These are phyloP conservation scores for Leccinum subgranulosum DNA, from an alignment of 768 basidiomycete genomes.

Conservation along the genomic window DNA sequence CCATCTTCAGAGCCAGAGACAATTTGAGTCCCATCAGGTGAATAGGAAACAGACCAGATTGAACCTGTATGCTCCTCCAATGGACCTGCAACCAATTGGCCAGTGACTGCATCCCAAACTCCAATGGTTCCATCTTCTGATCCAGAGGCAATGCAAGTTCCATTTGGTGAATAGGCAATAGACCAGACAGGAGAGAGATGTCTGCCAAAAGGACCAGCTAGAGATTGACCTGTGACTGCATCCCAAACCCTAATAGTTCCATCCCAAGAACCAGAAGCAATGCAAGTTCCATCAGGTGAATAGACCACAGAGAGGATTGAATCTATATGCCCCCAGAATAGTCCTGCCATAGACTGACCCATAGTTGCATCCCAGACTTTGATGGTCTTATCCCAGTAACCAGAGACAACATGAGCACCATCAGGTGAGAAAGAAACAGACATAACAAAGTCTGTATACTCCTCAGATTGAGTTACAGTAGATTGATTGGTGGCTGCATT, in stretches of 20 bases:
- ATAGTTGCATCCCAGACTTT: neutral
- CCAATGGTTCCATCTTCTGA: neutral
- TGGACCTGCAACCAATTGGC: neutral
- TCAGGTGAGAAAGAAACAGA: conserved; percentile 2
- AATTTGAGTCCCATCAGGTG: neutral
- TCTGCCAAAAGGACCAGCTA: neutral
- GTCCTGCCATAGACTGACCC: neutral
- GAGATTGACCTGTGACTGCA: neutral
- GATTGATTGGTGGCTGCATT: conserved; percentile 4
- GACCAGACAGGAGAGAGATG: neutral
- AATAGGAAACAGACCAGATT: neutral
- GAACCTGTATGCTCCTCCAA: neutral
- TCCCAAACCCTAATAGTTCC: neutral
- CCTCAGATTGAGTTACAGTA: conserved; percentile 5
- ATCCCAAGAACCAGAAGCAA: neutral
- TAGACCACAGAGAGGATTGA: neutral
- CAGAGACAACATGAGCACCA: neutral
- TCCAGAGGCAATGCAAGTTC: neutral
- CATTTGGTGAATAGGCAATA: neutral
- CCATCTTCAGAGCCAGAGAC: neutral
- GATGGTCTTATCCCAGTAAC: neutral
- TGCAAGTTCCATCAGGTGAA: neutral
- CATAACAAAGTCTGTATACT: neutral
- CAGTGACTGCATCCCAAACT: neutral
- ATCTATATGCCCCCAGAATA: neutral